Percentiles rank a stretch among this genome's conserved stretches.
Evolutionary conservation across 78 protist species (phyloP).

Genomic region (Acrasis kona): DNA sequence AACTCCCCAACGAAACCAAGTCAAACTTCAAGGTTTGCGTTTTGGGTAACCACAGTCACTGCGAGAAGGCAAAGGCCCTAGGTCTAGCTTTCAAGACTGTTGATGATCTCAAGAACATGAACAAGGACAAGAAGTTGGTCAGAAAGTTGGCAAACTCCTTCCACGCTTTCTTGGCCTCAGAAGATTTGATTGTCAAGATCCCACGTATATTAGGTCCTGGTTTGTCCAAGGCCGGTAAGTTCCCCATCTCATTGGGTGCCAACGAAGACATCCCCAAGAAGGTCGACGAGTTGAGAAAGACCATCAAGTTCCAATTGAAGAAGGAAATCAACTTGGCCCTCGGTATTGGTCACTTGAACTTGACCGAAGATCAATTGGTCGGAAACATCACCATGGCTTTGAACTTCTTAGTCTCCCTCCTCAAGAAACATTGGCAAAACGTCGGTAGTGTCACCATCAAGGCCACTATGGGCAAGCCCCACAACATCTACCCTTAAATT

Average conservation of each 20-base stretch:
- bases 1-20: slow-evolving; percentile 43
- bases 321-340: slow-evolving; percentile 93
- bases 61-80: slow-evolving; percentile 69
- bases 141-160: slow-evolving; percentile 93
- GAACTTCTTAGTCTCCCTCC: slow-evolving; percentile 97
- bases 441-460: slow-evolving; percentile 90
- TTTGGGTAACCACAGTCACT: slow-evolving; percentile 88
- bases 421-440: slow-evolving; percentile 99
- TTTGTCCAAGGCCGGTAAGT: slow-evolving; percentile 99
- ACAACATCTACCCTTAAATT: slow-evolving; percentile 76
- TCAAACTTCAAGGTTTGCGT: slow-evolving; percentile 72
- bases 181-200: slow-evolving; percentile 83
- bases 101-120: slow-evolving; percentile 94
- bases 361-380: slow-evolving; percentile 75
- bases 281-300: slow-evolving; percentile 80
- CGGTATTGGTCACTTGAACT: slow-evolving; percentile 93
- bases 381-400: slow-evolving; percentile 82
- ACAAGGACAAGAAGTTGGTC: slow-evolving; percentile 98
- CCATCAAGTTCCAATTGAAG: slow-evolving; percentile 98
- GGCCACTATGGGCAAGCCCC: slow-evolving; percentile 89
- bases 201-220: slow-evolving; percentile 98
- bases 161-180: slow-evolving; percentile 98
- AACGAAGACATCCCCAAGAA: slow-evolving; percentile 72
- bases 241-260: slow-evolving; percentile 90
- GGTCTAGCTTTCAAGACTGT: slow-evolving; percentile 78